Conservation (phyloP, 495 filamentous ascomycete genomes). For the Aspergillus taichungensis region DNA sequence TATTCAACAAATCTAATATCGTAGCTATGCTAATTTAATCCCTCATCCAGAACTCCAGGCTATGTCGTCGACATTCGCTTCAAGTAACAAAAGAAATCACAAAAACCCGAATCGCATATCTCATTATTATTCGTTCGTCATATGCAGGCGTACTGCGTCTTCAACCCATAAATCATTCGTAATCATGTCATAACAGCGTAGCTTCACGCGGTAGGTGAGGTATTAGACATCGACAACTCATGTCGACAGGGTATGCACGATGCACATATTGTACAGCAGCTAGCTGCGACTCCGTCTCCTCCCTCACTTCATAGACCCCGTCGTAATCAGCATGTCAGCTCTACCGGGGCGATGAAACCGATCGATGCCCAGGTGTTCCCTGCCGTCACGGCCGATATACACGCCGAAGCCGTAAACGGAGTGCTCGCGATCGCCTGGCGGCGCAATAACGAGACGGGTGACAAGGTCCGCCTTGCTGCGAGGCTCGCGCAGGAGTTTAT, state of each 20-base stretch:
- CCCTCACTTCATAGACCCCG: slow-evolving; percentile 23
- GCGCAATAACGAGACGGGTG: slow-evolving; percentile 46
- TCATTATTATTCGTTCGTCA: slow-evolving; percentile 12
- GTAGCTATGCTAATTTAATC: no score
- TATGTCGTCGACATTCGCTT: not conserved
- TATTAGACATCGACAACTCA: no score
- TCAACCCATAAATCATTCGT: slow-evolving; percentile 2
- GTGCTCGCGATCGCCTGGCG: slow-evolving; percentile 37
- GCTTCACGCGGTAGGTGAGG: no score
- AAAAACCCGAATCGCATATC: slow-evolving; percentile 4
- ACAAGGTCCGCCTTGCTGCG: slow-evolving; percentile 53
- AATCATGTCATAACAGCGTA: not conserved
- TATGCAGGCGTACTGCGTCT: not conserved
- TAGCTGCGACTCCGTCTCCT: no score
- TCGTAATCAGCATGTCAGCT: slow-evolving; percentile 38
- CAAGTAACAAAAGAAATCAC: not conserved
- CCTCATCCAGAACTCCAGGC: not conserved
- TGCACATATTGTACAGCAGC: no score
- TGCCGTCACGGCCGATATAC: slow-evolving; percentile 51
- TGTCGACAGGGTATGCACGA: no score
- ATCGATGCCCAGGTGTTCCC: slow-evolving; percentile 59
- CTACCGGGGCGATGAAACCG: slow-evolving; percentile 41
- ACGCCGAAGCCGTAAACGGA: slow-evolving; percentile 55
- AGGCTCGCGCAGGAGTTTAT: slow-evolving; percentile 54
- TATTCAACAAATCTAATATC: no score